phyloP scores from a whole-genome alignment of 768 basidiomycete species.

The Leccinum arenicola region DNA sequence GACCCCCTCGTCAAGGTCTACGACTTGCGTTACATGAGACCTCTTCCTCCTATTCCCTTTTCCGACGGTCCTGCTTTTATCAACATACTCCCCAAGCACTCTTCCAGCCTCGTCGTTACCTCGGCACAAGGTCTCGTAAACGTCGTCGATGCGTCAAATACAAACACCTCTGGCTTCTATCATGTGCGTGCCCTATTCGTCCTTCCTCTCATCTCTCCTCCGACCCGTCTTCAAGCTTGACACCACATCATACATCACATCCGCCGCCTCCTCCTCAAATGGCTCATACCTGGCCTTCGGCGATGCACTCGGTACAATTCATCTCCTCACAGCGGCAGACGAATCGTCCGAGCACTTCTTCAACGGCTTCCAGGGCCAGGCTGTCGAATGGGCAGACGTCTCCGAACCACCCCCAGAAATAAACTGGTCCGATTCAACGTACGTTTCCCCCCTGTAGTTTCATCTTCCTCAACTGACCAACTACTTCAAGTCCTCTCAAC shows the following conservation, averaged over 20 bases:
- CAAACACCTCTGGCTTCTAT: slow-evolving; percentile 70
- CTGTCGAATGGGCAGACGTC: slow-evolving; percentile 80
- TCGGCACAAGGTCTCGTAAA: slow-evolving; percentile 84
- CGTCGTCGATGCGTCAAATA: slow-evolving; percentile 75
- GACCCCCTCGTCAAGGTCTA: slow-evolving; percentile 94
- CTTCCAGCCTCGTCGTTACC: slow-evolving; percentile 69
- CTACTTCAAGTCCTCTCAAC: slow-evolving; percentile 69
- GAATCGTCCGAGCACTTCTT: slow-evolving; percentile 59
- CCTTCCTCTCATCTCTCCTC: neutral
- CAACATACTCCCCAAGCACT: slow-evolving; percentile 71
- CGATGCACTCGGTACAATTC: slow-evolving; percentile 80
- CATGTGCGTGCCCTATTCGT: slow-evolving; percentile 48
- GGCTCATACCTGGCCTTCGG: slow-evolving; percentile 93
- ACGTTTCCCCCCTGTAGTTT: slow-evolving; percentile 23
- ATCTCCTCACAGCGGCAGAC: slow-evolving; percentile 76
- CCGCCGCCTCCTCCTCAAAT: slow-evolving; percentile 78
- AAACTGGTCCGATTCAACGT: slow-evolving; percentile 85
- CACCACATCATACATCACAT: slow-evolving; percentile 71
- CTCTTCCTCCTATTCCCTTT: slow-evolving; percentile 85
- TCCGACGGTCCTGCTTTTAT: slow-evolving; percentile 86
- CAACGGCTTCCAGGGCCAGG: slow-evolving; percentile 87
- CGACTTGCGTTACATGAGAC: slow-evolving; percentile 79
- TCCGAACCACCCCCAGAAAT: slow-evolving; percentile 67
- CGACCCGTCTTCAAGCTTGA: slow-evolving; percentile 49
- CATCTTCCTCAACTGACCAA: neutral